phyloP scores from a whole-genome alignment of 2,329 filamentous ascomycete species.

The Verticillium alfalfae region DNA sequence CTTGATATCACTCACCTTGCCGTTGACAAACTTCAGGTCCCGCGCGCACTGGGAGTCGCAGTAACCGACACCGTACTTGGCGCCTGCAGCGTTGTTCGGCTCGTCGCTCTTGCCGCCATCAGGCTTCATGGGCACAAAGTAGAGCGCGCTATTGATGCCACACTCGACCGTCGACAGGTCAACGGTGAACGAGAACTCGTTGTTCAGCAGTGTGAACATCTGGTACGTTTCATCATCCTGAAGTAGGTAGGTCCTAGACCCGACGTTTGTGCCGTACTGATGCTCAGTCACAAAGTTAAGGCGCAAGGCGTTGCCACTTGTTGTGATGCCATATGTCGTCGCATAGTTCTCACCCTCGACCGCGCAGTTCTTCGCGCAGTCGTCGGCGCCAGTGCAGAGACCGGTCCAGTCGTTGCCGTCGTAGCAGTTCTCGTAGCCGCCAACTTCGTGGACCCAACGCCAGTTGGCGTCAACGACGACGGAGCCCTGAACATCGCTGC shows the following conservation, averaged over 20 bases:
- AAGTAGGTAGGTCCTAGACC: conserved; percentile 55
- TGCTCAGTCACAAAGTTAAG: conserved; percentile 48
- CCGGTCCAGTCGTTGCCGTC: conserved; percentile 34
- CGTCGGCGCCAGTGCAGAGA: conserved; percentile 29
- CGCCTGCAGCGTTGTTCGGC: conserved; percentile 38
- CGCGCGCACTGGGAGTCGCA: conserved; percentile 44
- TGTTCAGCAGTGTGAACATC: conserved; percentile 53
- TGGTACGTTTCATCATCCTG: conserved; percentile 50
- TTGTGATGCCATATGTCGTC: conserved; percentile 41
- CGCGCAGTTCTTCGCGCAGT: conserved; percentile 38
- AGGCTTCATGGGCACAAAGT: conserved; percentile 52
- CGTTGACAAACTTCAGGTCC: conserved; percentile 48
- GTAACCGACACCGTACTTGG: conserved; percentile 54
- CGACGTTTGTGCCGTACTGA: conserved; percentile 32
- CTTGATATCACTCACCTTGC: conserved; percentile 26
- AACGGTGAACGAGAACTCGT: conserved; percentile 63
- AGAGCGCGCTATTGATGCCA: conserved; percentile 62
- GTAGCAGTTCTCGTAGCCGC: conserved; percentile 41
- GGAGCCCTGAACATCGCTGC: conserved; percentile 34
- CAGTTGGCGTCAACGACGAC: conserved; percentile 48
- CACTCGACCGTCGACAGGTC: conserved; percentile 59
- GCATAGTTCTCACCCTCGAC: conserved; percentile 40
- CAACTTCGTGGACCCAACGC: conserved; percentile 42
- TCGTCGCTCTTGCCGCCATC: conserved; percentile 46
- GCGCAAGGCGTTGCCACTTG: conserved; percentile 39